A percentile compares a stretch with the other conserved stretches of the same genome.
These are phyloP conservation scores for Chrysanthemum lavandulifolium DNA, from an alignment of 129 eudicot genomes.

Conservation along the genomic window DNA sequence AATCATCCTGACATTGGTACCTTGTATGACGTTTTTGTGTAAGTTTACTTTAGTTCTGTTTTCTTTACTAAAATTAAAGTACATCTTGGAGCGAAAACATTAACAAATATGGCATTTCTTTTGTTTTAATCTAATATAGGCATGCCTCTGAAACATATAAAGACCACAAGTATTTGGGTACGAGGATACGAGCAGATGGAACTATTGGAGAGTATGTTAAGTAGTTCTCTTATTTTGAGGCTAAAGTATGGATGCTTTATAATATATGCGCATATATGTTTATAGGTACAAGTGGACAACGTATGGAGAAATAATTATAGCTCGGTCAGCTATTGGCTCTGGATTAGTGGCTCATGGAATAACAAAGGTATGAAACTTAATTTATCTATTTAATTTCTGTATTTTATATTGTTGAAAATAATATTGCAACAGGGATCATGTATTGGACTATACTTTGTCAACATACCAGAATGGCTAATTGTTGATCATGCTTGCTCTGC, in stretches of 20 bases:
- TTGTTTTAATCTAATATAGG: conserved; percentile 34
- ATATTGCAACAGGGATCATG: conserved; percentile 59
- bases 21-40: conserved; percentile 89
- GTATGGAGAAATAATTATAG: conserved; percentile 74
- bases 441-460: conserved; percentile 73
- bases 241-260: neutral
- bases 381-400: conserved; percentile 2
- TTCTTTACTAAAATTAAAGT: neutral
- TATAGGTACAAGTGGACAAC: conserved; percentile 88
- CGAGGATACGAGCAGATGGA: conserved; percentile 76
- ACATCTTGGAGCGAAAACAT: neutral
- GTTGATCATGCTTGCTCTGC: conserved; percentile 90
- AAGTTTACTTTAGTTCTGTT: conserved; percentile 3
- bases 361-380: conserved; percentile 52
- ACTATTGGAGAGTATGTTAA: conserved; percentile 86
- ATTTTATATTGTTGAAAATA: neutral
- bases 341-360: conserved; percentile 65
- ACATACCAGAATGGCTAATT: conserved; percentile 80
- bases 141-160: conserved; percentile 57
- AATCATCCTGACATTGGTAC: conserved; percentile 78
- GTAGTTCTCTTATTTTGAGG: neutral
- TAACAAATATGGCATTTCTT: neutral
- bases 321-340: conserved; percentile 81
- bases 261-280: neutral
- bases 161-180: conserved; percentile 74